Conservation (phyloP, 192 early-diverging fungal species). For the Coemansia asiatica region DNA sequence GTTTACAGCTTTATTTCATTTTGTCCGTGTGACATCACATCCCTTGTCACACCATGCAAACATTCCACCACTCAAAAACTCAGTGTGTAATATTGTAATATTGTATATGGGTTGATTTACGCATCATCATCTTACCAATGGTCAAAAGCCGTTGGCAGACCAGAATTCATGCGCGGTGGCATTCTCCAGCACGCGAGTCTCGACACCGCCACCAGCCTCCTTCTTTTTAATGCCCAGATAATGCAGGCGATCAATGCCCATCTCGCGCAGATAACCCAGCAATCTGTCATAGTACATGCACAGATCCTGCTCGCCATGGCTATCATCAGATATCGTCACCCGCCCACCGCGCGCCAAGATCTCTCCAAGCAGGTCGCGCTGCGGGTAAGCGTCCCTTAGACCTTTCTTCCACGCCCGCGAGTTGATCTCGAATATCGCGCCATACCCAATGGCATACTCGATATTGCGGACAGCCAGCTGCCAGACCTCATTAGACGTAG, state of each 20-base stretch:
- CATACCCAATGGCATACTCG: slow-evolving; percentile 73
- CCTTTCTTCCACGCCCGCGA: slow-evolving; percentile 91
- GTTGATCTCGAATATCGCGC: slow-evolving; percentile 92
- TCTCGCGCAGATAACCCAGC: slow-evolving; percentile 66
- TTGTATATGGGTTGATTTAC: no score
- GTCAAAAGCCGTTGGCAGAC: slow-evolving; percentile 21
- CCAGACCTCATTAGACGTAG: slow-evolving; percentile 46
- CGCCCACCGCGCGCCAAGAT: slow-evolving; percentile 64
- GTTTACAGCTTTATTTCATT: no score
- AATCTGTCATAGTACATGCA: slow-evolving; percentile 82
- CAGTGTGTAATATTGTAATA: no score
- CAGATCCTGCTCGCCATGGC: slow-evolving; percentile 86
- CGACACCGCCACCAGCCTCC: slow-evolving; percentile 7
- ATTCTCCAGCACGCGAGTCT: slow-evolving; percentile 19
- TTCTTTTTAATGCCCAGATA: slow-evolving; percentile 26
- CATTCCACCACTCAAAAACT: background rate
- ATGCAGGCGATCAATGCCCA: slow-evolving; percentile 60
- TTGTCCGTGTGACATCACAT: slow-evolving; percentile 5
- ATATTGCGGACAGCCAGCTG: slow-evolving; percentile 71
- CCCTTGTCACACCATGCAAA: background rate
- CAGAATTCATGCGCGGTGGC: slow-evolving; percentile 40
- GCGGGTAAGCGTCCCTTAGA: slow-evolving; percentile 83
- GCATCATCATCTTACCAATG: background rate
- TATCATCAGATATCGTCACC: slow-evolving; percentile 90
- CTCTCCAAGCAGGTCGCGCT: slow-evolving; percentile 76